A percentile compares a stretch with the other conserved stretches of the same genome.
Evolutionary conservation across 2,329 filamentous ascomycete genomes (phyloP).

Genomic region (Fusarium sp.): DNA sequence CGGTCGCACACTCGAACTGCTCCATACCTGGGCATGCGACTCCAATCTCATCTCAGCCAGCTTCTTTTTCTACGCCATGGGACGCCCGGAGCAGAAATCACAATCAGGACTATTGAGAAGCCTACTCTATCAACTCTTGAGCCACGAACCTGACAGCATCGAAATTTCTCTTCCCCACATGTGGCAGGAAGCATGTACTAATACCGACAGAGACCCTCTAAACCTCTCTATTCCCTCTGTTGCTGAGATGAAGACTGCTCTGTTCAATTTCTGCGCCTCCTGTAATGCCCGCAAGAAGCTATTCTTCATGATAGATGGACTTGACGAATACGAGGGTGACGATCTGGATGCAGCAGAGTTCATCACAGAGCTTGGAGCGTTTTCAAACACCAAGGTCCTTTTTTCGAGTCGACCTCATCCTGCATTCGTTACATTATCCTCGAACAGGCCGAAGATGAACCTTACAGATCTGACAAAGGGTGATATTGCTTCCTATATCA

Average conservation of each 20-base stretch:
- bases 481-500: neutral
- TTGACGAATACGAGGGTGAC: neutral
- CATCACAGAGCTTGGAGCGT: neutral
- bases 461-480: neutral
- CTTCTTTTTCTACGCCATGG: neutral
- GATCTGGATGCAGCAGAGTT: neutral
- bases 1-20: rapidly evolving
- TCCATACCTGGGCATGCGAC: rapidly evolving
- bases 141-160: neutral
- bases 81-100: neutral
- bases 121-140: neutral
- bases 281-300: neutral
- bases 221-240: neutral
- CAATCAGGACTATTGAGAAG: neutral
- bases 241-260: neutral
- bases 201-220: rapidly evolving
- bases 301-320: neutral
- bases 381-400: neutral
- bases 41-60: rapidly evolving
- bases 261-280: rapidly evolving
- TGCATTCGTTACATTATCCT: neutral
- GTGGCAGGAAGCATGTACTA: neutral
- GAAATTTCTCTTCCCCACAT: neutral
- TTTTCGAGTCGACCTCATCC: neutral
- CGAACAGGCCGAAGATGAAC: neutral